phyloP scores from a whole-genome alignment of 768 basidiomycete genomes.

The Pleurotus pulmonarius region DNA sequence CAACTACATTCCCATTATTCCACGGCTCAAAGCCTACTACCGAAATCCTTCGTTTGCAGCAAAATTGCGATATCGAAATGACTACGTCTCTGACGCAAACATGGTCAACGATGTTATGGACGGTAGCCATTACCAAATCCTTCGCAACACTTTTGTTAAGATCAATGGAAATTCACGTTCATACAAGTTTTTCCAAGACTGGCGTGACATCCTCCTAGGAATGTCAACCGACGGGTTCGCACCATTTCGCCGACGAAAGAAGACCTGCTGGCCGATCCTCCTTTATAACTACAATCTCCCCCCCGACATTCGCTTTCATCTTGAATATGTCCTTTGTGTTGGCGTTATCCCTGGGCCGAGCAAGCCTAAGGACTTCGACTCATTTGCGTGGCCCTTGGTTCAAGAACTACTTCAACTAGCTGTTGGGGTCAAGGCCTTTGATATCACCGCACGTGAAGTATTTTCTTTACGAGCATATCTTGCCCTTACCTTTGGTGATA shows the following conservation, averaged over 20 bases:
- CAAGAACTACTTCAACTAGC: constrained; percentile 29
- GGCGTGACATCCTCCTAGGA: constrained; percentile 34
- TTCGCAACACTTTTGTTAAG: constrained; percentile 15
- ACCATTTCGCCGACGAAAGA: constrained; percentile 27
- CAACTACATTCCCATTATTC: constrained; percentile 35
- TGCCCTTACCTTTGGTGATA: constrained; percentile 3
- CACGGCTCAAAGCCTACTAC: constrained; percentile 25
- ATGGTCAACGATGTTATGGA: constrained; percentile 32
- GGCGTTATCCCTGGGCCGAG: too few species aligned
- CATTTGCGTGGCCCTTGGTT: constrained; percentile 32
- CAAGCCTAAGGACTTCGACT: constrained; percentile 33
- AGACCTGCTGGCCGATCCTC: too few species aligned
- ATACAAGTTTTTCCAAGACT: constrained; percentile 28
- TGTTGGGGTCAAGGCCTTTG: constrained; percentile 23
- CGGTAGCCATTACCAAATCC: constrained; percentile 20
- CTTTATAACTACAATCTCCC: too few species aligned
- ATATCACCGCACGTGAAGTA: constrained; percentile 13
- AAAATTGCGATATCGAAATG: constrained; percentile 23
- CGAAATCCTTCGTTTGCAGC: constrained; percentile 15
- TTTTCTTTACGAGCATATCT: constrained; percentile 15
- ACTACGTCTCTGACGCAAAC: constrained; percentile 12
- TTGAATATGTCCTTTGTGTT: too few species aligned
- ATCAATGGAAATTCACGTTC: constrained; percentile 18
- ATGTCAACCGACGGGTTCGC: constrained; percentile 34
- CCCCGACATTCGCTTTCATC: too few species aligned